Evolutionary conservation across 805 yeast genomes (phyloP).

Genomic region (Candida orba): DNA sequence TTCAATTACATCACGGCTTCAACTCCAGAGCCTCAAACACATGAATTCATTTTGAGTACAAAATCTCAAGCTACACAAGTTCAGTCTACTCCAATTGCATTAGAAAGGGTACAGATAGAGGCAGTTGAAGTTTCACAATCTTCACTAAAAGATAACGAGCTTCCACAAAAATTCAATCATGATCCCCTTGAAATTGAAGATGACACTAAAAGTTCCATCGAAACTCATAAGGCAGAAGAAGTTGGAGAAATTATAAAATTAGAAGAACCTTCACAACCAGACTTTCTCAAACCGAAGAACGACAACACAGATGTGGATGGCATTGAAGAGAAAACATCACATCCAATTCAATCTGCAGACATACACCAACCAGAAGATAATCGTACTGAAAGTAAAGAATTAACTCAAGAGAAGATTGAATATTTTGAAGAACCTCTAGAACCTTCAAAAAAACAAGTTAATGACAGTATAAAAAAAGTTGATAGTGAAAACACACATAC

Average conservation of each 20-base stretch:
- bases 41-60: no score
- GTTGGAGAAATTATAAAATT: background rate
- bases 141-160: background rate
- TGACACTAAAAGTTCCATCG: background rate
- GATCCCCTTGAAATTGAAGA: background rate
- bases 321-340: no score
- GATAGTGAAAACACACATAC: no score
- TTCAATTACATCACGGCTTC: background rate
- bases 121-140: background rate
- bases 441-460: no score
- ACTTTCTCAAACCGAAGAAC: no score
- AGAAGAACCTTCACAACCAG: background rate
- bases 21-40: background rate
- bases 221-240: background rate
- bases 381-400: no score
- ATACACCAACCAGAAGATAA: background rate
- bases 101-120: background rate
- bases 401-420: no score
- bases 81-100: background rate
- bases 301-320: no score
- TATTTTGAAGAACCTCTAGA: no score
- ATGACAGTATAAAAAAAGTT: no score
- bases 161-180: no score
- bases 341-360: background rate
- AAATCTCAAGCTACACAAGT: background rate